Evolutionary conservation across 129 eudicot species (phyloP).

Genomic region (Mikania micrantha): DNA sequence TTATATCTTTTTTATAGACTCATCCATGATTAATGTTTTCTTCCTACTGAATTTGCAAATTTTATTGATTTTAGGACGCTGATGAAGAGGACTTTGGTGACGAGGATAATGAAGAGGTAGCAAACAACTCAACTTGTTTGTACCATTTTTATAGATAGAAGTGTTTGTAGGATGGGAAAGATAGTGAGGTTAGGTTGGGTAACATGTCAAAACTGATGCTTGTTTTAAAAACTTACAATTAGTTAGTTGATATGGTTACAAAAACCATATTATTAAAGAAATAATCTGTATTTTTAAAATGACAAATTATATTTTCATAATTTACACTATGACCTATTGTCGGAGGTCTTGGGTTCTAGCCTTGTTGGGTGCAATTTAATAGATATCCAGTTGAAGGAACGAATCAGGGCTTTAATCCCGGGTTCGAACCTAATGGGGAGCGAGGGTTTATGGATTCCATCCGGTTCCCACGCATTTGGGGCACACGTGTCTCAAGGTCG

Average conservation of each 20-base stretch:
- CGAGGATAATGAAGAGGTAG: constrained; percentile 63
- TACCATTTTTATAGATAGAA: background rate
- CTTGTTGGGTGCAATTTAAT: too few species aligned
- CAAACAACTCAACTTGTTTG: background rate
- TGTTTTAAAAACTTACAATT: background rate
- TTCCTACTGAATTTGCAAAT: background rate
- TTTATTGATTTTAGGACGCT: constrained; percentile 46
- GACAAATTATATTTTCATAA: too few species aligned
- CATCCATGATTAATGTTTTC: background rate
- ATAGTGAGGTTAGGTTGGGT: background rate
- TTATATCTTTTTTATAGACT: background rate
- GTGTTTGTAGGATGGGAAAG: background rate
- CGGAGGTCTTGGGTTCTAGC: too few species aligned
- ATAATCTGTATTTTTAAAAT: background rate
- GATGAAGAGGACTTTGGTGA: constrained; percentile 58
- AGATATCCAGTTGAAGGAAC: too few species aligned
- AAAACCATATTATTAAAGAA: background rate
- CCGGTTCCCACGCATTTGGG: too few species aligned
- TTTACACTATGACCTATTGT: too few species aligned
- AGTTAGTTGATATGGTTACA: background rate
- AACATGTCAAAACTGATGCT: background rate
- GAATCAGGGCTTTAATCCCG: too few species aligned
- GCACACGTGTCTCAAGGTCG: too few species aligned
- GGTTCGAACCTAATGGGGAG: too few species aligned
- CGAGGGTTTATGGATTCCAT: too few species aligned